Evolutionary conservation across 169 alveolate species (phyloP).

Genomic region (Amoebophrya sp.): DNA sequence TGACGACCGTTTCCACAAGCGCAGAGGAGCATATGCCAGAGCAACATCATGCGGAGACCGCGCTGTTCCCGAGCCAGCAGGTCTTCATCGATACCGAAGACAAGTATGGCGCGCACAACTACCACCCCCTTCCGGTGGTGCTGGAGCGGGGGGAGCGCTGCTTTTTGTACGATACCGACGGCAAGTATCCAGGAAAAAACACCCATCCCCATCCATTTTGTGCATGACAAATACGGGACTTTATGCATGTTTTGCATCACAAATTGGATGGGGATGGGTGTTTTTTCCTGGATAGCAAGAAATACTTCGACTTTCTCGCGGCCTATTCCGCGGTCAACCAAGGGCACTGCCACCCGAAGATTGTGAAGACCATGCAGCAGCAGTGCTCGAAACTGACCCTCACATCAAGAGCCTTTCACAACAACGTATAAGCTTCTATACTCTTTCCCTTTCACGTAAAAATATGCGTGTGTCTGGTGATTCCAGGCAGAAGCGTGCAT

Average conservation of each 20-base stretch:
- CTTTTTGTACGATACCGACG: conserved; percentile 60
- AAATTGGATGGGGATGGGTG: too few relatives aligned
- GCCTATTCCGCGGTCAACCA: conserved; percentile 63
- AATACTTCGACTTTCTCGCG: conserved; percentile 76
- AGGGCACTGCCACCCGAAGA: conserved; percentile 88
- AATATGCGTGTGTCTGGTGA: too few relatives aligned
- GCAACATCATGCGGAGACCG: too few relatives aligned
- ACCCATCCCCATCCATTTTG: too few relatives aligned
- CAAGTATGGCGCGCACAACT: conserved; percentile 73
- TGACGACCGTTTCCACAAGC: too few relatives aligned
- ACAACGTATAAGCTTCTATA: conserved; percentile 54
- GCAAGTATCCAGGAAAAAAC: too few relatives aligned
- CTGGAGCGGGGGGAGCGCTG: conserved; percentile 56
- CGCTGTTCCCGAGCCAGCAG: neutral
- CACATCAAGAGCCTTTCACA: conserved; percentile 75
- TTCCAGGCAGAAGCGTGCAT: too few relatives aligned
- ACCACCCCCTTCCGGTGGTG: conserved; percentile 79
- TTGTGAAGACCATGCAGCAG: conserved; percentile 63
- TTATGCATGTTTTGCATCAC: too few relatives aligned
- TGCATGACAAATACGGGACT: too few relatives aligned
- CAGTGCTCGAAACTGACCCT: conserved; percentile 68
- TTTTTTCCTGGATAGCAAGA: too few relatives aligned
- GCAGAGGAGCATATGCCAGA: too few relatives aligned
- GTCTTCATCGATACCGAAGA: conserved; percentile 55
- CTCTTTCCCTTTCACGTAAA: too few relatives aligned